Evolutionary conservation across 2,329 filamentous ascomycete genomes (phyloP).

Genomic region (Aspergillus ibericus): DNA sequence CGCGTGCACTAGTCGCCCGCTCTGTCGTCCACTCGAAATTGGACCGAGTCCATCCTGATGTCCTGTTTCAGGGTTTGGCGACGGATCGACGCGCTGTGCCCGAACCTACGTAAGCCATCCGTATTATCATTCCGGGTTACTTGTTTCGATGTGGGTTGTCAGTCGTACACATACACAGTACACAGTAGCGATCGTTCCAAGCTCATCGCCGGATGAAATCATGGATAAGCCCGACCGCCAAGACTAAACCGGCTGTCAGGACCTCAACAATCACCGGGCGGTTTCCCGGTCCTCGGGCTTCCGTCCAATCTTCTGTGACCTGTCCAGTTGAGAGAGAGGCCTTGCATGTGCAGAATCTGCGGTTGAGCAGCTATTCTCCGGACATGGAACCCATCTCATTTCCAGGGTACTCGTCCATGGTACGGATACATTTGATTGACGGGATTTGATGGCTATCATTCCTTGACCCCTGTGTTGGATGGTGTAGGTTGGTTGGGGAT

Average conservation of each 20-base stretch:
- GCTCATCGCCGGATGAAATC: too few relatives aligned
- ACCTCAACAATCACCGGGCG: background rate
- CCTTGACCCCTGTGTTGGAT: background rate
- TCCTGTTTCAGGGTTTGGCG: background rate
- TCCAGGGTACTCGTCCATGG: too few relatives aligned
- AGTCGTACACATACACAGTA: too few relatives aligned
- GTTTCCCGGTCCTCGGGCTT: background rate
- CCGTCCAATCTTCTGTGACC: background rate
- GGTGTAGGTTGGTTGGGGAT: background rate
- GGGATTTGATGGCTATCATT: background rate
- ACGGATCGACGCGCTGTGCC: background rate
- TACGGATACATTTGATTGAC: background rate
- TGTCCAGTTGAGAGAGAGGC: background rate
- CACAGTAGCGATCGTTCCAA: too few relatives aligned
- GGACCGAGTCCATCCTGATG: background rate
- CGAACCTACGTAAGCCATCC: background rate
- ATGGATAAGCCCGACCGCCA: background rate
- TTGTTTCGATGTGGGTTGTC: background rate
- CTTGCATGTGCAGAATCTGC: background rate
- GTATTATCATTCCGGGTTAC: background rate
- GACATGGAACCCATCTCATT: background rate
- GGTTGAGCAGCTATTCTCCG: background rate
- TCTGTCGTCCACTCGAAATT: background rate
- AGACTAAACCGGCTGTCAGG: background rate
- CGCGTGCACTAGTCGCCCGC: conserved; percentile 2